Evolutionary conservation across 2,329 filamentous ascomycete genomes (phyloP).

Genomic region (Fusarium sp.): DNA sequence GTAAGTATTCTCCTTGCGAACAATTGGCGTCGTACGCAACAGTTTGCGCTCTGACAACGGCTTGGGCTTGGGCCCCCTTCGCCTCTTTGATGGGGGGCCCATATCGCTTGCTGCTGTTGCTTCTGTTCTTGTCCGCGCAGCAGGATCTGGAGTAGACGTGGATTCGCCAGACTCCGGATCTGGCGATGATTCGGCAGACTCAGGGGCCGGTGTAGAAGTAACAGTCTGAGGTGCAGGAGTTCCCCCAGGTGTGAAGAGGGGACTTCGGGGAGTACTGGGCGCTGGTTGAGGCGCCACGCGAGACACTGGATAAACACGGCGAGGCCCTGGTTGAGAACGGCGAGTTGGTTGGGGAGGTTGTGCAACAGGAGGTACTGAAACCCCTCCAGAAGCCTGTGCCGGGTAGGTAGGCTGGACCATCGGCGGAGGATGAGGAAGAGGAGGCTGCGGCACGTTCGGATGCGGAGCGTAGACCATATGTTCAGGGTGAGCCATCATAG

Average conservation of each 20-base stretch:
- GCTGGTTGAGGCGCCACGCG: not conserved
- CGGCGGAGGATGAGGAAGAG: not conserved
- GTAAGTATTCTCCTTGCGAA: slow-evolving; percentile 25
- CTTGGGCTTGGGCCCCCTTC: slow-evolving; percentile 28
- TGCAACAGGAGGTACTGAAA: not conserved
- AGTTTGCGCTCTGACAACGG: slow-evolving; percentile 21
- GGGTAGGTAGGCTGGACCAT: not conserved
- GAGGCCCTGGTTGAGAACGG: not conserved
- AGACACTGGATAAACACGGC: too few species aligned
- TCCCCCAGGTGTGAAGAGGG: not conserved
- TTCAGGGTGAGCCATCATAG: not conserved
- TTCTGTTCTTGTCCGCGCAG: not conserved
- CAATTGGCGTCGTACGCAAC: slow-evolving; percentile 11
- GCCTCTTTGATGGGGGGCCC: slow-evolving; percentile 16
- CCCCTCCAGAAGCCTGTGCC: not conserved
- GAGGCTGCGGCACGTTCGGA: not conserved
- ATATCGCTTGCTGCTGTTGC: not conserved
- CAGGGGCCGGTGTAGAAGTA: not conserved
- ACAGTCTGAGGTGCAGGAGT: not conserved
- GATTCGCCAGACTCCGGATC: not conserved
- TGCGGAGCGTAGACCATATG: not conserved
- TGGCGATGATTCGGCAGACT: not conserved
- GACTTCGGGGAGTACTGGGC: not conserved
- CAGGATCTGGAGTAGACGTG: not conserved
- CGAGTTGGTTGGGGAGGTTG: not conserved